A percentile compares a stretch with the other conserved stretches of the same genome.
These are phyloP conservation scores for Xylaria sp. DNA, from an alignment of 2,329 filamentous ascomycete genomes.

Conservation along the genomic window DNA sequence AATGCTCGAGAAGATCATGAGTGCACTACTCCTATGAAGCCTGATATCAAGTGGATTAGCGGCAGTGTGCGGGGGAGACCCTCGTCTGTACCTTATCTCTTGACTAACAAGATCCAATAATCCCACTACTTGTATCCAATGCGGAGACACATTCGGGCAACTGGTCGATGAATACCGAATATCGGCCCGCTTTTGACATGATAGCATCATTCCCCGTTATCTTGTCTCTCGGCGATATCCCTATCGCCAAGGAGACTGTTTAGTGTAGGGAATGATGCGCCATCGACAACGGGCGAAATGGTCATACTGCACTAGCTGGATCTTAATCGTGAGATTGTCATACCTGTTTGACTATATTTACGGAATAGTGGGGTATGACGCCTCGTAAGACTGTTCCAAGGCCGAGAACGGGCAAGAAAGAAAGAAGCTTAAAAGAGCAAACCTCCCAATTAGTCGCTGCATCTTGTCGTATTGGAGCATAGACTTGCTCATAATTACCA, in stretches of 20 bases:
- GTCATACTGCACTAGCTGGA: conserved; percentile 18
- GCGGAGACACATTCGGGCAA: background rate
- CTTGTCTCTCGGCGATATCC: background rate
- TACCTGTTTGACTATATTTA: conserved; percentile 39
- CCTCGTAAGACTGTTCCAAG: conserved; percentile 17
- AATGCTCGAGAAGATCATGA: background rate
- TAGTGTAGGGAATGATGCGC: conserved; percentile 24
- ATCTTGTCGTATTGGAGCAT: conserved; percentile 14
- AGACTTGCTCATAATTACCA: conserved; percentile 11
- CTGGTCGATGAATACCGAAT: conserved; percentile 18
- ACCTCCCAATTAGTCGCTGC: conserved; percentile 6
- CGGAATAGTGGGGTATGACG: conserved; percentile 19
- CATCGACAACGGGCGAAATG: conserved; percentile 41
- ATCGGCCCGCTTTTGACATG: conserved; percentile 13
- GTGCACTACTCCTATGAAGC: background rate
- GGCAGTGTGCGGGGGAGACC: conserved; percentile 21
- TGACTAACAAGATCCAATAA: conserved; percentile 16
- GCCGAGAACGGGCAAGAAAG: conserved; percentile 43
- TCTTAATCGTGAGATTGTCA: conserved; percentile 39
- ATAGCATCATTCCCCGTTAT: background rate
- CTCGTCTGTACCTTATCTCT: conserved; percentile 27
- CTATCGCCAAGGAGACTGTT: background rate
- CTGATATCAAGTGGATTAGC: background rate
- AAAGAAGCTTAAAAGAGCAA: conserved; percentile 8
- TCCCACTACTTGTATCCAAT: background rate